Base-by-base conservation (phyloP, 768 basidiomycete genomes). In the Rhizopogon rudus region DNA sequence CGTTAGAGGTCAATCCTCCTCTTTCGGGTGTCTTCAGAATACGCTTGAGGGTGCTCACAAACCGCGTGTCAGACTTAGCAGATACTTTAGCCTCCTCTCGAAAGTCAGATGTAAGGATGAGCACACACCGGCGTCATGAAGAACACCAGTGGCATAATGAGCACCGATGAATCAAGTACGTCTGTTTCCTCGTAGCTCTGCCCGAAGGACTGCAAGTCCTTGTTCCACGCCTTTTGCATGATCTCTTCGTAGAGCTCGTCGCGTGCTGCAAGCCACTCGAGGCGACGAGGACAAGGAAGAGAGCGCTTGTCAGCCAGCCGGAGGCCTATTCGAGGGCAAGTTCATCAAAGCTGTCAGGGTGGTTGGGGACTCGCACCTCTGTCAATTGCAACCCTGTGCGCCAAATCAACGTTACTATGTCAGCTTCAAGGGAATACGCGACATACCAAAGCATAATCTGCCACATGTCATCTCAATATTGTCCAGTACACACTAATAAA, bases 221-320 rank as follows among this genome's bases (percentile, higher is more conserved):
- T 68, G 70, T 95, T 90, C 88, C 89, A 97, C 0, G 91, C 90
- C 65, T 87, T 89, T 28, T 80, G 68, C 88, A 94, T 93, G 60
- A 98, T 89, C 59, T 97, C 88, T 68, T 98, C 96, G 69, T 98
- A 99, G 6, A 98, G 71, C 5, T 76, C 70, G 63, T 98, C 95
- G 17, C 95, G 82, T 3, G 86, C 82, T 1, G 71, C 74, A 16
- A 86, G 67, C 95, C 95, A 97, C 52, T 81, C 77, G 42, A 67
- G 67, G 16, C 87, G 82, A 13, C 78, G 79, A 0, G 88, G 89
- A 65, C 89, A 91, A 6, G 96, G 96, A 3, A 99, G 77, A 1
- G 91, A 93, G 16, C 96, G 84, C 71, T 99, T 99, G 37, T 98
- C 95, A 3, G 94, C 92, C 22, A 99, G 79, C 9, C 96, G 89